A percentile compares a stretch with the other conserved stretches of the same genome.
phyloP scores from a whole-genome alignment of 2,329 filamentous ascomycete genomes.

The Anthostomella pinea region DNA sequence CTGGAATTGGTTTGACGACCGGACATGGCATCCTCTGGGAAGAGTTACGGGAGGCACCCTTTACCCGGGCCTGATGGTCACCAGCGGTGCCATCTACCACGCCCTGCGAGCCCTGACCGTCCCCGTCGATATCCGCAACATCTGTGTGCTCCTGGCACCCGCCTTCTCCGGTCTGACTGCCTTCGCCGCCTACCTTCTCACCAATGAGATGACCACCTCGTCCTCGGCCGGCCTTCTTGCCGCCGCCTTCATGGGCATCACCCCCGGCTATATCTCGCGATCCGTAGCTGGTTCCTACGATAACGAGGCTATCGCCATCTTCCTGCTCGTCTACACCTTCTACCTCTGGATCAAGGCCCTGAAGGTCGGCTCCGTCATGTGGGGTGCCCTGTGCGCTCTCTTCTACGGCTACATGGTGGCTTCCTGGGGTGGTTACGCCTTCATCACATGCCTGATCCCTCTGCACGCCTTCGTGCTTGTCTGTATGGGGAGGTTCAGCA shows the following conservation, averaged over 20 bases:
- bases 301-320: constrained; percentile 99
- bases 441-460: constrained; percentile 96
- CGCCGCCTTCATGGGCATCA: constrained; percentile 94
- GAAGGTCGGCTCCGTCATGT: constrained; percentile 94
- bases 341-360: constrained; percentile 99
- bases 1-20: constrained; percentile 99
- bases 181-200: constrained; percentile 89
- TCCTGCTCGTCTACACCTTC: constrained; percentile 97
- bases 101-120: constrained; percentile 82
- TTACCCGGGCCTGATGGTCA: constrained; percentile 98
- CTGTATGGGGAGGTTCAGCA: constrained; percentile 95
- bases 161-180: constrained; percentile 93
- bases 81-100: constrained; percentile 95
- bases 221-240: constrained; percentile 92
- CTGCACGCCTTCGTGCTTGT: constrained; percentile 92
- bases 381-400: constrained; percentile 89
- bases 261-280: constrained; percentile 94
- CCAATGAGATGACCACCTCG: constrained; percentile 95
- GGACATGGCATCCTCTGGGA: constrained; percentile 98
- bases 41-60: constrained; percentile 98
- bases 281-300: constrained; percentile 98
- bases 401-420: constrained; percentile 99
- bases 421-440: constrained; percentile 98
- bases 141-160: constrained; percentile 93
- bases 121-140: constrained; percentile 97